Evolutionary conservation across 2,329 filamentous ascomycete species (phyloP).

Genomic region (Arthrobotrys sphaeroides): DNA sequence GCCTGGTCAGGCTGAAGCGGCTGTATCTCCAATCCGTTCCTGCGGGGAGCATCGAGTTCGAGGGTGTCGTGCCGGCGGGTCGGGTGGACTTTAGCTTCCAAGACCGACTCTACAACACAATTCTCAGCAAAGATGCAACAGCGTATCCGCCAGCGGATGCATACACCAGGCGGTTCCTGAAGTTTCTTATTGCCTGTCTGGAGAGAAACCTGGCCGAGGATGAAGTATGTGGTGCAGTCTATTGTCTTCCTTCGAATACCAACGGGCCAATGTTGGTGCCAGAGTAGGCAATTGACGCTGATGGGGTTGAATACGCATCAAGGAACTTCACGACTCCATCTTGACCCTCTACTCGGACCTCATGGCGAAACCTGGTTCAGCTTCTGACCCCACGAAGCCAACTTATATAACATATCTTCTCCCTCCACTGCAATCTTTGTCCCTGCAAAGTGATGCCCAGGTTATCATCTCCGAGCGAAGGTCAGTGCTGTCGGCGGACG

Average conservation of each 20-base stretch:
- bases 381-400: constrained; percentile 30
- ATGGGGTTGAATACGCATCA: not conserved
- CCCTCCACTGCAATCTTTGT: constrained; percentile 22
- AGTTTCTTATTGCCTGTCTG: constrained; percentile 23
- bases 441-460: constrained; percentile 68
- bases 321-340: constrained; percentile 55
- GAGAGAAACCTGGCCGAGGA: constrained; percentile 28
- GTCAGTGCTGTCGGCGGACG: constrained; percentile 72
- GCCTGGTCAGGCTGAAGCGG: constrained; percentile 19
- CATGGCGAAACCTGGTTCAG: constrained; percentile 42
- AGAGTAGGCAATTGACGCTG: not conserved
- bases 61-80: constrained; percentile 17
- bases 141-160: constrained; percentile 15
- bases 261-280: not conserved
- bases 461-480: constrained; percentile 70
- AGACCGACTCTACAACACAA: constrained; percentile 45
- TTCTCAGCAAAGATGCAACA: constrained; percentile 52
- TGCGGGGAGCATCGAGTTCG: constrained; percentile 37
- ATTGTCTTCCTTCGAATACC: not conserved
- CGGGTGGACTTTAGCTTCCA: constrained; percentile 29
- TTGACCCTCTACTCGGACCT: constrained; percentile 54
- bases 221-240: constrained; percentile 23
- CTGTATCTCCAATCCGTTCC: constrained; percentile 47
- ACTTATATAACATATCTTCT: constrained; percentile 56
- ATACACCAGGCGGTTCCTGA: constrained; percentile 45